Evolutionary conservation across 108 stramenopile genomes (phyloP), one percentile per base, ranked within the genome.

Genomic region (Stephanodiscus minutulus): DNA sequence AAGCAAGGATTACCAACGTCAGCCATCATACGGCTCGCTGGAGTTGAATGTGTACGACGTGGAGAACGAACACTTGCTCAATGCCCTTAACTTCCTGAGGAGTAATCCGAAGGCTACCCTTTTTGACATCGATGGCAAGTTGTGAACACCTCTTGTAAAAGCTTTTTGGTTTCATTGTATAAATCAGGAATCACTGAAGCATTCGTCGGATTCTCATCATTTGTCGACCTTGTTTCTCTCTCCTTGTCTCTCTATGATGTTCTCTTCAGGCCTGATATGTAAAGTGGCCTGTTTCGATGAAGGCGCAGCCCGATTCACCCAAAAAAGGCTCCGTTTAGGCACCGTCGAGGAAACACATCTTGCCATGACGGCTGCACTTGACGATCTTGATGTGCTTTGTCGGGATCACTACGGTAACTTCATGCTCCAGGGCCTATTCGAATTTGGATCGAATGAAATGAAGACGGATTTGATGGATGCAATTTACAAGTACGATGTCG

Each of bases 341-440:
- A 90, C 85, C 46, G 87, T 74, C n/a, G 72, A 65, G 39, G 93
- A 94, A 58, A 73, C 80, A 47, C 66, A 91, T 52, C 79, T 97
- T 72, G 87, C 77, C 12, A 57, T 89, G 70, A 49, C 69, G 8
- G 96, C 96, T 47, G 88, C 92, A n/a, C 82, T 96, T 24, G 82
- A 83, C 3, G 72, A 73, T 0, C 74, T 94, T 7, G 66, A 74
- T 12, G 15, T 49, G 17, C 69, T 96, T 5, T 82, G 87, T 53
- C 86, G 86, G n/a, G 96, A 96, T 70, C 86, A 87, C 2, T 90
- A 90, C 68, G 96, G 96, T 35, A 92, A 93, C 64, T 93, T 95
- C 65, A 91, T 98, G 57, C 79, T 98, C n/a, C 97, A 97, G 68
- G 96, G 96, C 65, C 85, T 97, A 31, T 79, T 98, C 13, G 94